A percentile compares a stretch with the other conserved stretches of the same genome.
Evolutionary conservation across 1,284 basidiomycete species (phyloP).

Genomic region (Trametes hirsuta): DNA sequence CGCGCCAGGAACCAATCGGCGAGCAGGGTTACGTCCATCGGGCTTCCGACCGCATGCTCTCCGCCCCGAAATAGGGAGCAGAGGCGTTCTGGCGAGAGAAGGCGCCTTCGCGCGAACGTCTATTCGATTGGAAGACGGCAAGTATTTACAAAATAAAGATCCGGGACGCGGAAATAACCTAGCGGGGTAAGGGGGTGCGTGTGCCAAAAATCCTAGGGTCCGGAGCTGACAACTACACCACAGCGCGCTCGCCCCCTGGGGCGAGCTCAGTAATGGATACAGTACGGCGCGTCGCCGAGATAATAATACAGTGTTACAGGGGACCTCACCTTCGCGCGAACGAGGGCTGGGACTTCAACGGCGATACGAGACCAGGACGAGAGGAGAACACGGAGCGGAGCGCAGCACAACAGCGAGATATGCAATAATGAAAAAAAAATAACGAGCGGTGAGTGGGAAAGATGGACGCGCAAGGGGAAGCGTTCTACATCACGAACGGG

Average conservation of each 20-base stretch:
- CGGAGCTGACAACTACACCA: constrained; percentile 5
- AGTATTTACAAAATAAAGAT: constrained; percentile 26
- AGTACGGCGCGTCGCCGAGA: constrained; percentile 24
- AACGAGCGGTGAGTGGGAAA: constrained; percentile 24
- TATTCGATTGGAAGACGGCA: constrained; percentile 16
- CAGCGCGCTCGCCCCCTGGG: constrained; percentile 15
- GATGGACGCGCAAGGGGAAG: constrained; percentile 9
- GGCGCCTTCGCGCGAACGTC: constrained; percentile 11
- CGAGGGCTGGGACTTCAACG: constrained; percentile 1
- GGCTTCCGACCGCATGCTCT: constrained; percentile 21
- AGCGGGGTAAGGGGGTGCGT: constrained; percentile 19
- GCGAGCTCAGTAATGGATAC: constrained; percentile 26
- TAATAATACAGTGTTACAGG: constrained; percentile 28
- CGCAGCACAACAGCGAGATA: constrained; percentile 13
- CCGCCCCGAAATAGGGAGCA: constrained; percentile 17
- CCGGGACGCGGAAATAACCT: constrained; percentile 30
- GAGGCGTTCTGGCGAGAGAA: constrained; percentile 10
- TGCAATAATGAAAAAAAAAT: constrained; percentile 23
- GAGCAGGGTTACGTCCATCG: constrained; percentile 18
- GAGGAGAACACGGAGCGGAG: constrained; percentile 1
- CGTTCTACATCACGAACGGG: constrained; percentile 27
- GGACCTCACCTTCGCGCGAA: constrained; percentile 9
- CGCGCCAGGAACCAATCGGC: constrained; percentile 17
- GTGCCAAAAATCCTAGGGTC: constrained; percentile 14
- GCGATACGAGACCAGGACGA: neutral